Base-by-base conservation (phyloP, 805 yeast species). In the Saccharomycopsis microspora region DNA sequence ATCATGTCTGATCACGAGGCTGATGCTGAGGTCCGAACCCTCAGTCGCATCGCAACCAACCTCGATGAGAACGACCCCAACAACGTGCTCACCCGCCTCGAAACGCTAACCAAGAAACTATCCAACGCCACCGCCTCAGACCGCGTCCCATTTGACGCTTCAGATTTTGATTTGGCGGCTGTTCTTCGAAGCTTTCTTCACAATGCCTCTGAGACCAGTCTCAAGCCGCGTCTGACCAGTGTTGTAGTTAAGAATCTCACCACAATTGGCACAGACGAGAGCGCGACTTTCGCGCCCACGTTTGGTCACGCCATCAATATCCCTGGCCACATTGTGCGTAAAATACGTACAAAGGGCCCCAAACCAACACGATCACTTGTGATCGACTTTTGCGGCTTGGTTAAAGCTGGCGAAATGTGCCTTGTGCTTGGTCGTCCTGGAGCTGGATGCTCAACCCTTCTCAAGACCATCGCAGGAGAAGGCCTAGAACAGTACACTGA, bases 391-490 rank as follows among this genome's bases (percentile, higher is more conserved):
- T 60, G 66, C 36, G 75, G 73, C 61, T 64, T 69, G 38, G 64
- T 65, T 31, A 68, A 64, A 51, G 63, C 72, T 11, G 81, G 80
- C 54, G 75, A 72, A 55, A 70, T 75, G 76, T 63, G 73, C 45
- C 65, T 75, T 48, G 77, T 72, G 28, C 60, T 73, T 45, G 78
- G 77, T 55, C 68, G 72, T 60, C 82, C 84, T 3, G 82, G 82
- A 57, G 76, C 82, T 35, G 83, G 84, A 52, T 76, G 82, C 57
- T 76, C 83, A 3, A 72, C 82, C 4, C 60, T 77, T 37, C 60
- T 78, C 55, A 71, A 71, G 52, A 57, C 67, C 48, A 46, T 70
- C 19, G 60, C 75, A 10, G 76, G 75, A 57, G 73, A 72, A 56
- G 69, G 66, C 9, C 56, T 60, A 31, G 68, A 66, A 32, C 47